Evolutionary conservation across 495 filamentous ascomycete genomes (phyloP), one percentile per base, ranked within the genome.

Genomic region (Daldinia concentrica): DNA sequence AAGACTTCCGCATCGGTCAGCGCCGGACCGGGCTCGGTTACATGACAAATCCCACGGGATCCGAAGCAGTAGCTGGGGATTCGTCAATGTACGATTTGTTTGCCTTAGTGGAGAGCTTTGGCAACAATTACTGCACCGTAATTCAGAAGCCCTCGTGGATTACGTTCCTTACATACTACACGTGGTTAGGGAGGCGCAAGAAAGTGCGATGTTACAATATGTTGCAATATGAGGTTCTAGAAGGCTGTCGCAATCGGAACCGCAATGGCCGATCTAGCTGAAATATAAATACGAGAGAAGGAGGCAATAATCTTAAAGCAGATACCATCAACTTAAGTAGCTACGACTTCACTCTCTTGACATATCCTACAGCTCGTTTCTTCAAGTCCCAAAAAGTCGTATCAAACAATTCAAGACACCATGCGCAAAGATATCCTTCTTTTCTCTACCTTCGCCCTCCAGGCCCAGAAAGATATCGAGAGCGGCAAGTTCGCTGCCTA

Each of bases 391-490:
- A 32, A 32, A 32, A 32, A 32, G 29, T 32, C 29, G 29, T 32
- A 19, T 19, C 17, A 22, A 22, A 48, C 24, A 9, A 48, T 9
- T 24, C 9, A 45, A 45, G 41, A 7, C 27, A 66, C 12, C 11
- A 73, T 69, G 62, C 41, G 52, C 4, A 73, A 58, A 51, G 58
- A 62, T 3, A 66, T 62, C 15, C 14, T 66, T 32, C 45, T 60
- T 17, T 50, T 73, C 19, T 61, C 51, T 4, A 6, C 58, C 26
- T 59, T 69, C 30, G 71, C 66, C 50, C 57, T 69, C 8, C 65
- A 76, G 45, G 71, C 74, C 12, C 66, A 74, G 57, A 66, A 68
- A 29, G 76, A 78, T 52, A 57, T 72, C n/a, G 58, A 58, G 32
- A 68, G 55, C 22, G 69, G 69, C 6, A 54, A 29, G 1, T 34